phyloP scores from a whole-genome alignment of 305 asterid species.

The Rubia tinctorum region DNA sequence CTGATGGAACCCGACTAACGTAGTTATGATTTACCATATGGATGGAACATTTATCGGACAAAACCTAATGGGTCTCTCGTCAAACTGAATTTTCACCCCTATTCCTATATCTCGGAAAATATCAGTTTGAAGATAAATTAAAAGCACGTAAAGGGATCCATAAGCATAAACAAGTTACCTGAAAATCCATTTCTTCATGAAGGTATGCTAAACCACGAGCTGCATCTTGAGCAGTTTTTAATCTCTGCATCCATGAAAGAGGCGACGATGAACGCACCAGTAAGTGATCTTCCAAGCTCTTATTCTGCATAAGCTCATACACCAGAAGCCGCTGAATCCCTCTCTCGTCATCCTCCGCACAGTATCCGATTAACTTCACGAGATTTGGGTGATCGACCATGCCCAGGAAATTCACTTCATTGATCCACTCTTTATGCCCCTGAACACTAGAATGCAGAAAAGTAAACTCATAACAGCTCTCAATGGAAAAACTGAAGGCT shows the following conservation, averaged over 20 bases:
- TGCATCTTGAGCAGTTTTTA: constrained; percentile 83
- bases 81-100: no score
- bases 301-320: constrained; percentile 79
- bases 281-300: constrained; percentile 88
- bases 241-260: constrained; percentile 67
- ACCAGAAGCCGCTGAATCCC: constrained; percentile 93
- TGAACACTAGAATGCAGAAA: constrained; percentile 73
- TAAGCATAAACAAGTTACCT: constrained; percentile 39
- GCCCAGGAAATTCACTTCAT: constrained; percentile 81
- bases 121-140: background rate
- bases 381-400: constrained; percentile 84
- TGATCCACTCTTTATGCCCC: constrained; percentile 99
- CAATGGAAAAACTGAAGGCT: background rate
- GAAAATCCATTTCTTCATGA: constrained; percentile 96
- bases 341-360: constrained; percentile 93
- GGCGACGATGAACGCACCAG: constrained; percentile 50
- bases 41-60: no score
- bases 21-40: no score
- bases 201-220: constrained; percentile 91
- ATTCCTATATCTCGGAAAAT: no score
- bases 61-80: no score
- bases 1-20: no score
- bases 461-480: constrained; percentile 21
- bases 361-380: constrained; percentile 80
- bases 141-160: background rate